These are phyloP conservation scores for Aspergillus arachidicola DNA, from an alignment of 2,329 filamentous ascomycete genomes.

Conservation along the genomic window DNA sequence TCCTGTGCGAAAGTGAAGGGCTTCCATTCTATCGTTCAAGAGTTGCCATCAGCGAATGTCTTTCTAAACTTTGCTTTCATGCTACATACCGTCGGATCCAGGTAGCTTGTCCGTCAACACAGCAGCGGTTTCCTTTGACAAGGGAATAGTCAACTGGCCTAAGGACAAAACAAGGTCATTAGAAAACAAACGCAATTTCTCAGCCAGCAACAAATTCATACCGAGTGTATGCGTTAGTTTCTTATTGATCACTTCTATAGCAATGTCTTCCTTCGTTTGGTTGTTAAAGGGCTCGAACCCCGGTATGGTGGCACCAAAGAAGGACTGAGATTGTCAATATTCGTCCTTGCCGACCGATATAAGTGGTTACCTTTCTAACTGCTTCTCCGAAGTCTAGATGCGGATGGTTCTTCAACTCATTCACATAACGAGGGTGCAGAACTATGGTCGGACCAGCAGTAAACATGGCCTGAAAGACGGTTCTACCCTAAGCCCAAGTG, in stretches of 20 bases:
- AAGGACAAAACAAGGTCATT: background rate
- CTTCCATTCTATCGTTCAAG: constrained; percentile 52
- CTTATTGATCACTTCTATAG: constrained; percentile 29
- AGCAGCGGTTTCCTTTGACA: constrained; percentile 30
- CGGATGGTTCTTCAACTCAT: constrained; percentile 38
- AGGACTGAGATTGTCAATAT: constrained; percentile 23
- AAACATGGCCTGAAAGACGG: constrained; percentile 32
- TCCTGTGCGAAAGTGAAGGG: constrained; percentile 57
- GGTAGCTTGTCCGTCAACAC: constrained; percentile 28
- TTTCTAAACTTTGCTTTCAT: background rate
- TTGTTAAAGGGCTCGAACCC: constrained; percentile 34
- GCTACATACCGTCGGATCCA: constrained; percentile 27
- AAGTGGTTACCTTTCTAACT: constrained; percentile 21
- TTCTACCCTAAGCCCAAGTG: constrained; percentile 20
- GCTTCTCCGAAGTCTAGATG: constrained; percentile 30
- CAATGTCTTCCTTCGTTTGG: constrained; percentile 14
- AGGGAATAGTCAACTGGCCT: constrained; percentile 29
- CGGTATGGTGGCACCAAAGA: constrained; percentile 32
- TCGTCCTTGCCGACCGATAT: background rate
- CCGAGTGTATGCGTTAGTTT: constrained; percentile 35
- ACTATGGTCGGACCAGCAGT: constrained; percentile 27
- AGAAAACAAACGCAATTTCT: background rate
- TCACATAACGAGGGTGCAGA: constrained; percentile 32
- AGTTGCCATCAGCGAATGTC: background rate
- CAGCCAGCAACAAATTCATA: constrained; percentile 12